These are phyloP conservation scores for Novymonas esmeraldas DNA, from an alignment of 208 protist species.

Conservation along the genomic window DNA sequence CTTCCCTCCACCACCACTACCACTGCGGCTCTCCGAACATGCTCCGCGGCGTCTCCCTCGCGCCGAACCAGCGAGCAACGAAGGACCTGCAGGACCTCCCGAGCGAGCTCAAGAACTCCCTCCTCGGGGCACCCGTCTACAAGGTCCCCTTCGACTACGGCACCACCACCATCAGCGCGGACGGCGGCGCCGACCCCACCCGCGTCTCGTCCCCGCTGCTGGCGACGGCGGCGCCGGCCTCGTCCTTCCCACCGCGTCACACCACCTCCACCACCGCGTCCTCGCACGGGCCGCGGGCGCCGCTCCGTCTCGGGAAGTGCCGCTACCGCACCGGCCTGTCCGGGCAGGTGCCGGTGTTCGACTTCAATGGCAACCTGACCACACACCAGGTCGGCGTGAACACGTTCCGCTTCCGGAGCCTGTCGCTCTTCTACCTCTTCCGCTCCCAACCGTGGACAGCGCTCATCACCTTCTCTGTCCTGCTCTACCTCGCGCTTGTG, in stretches of 20 bases:
- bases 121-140: conserved; percentile 18
- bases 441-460: conserved; percentile 59
- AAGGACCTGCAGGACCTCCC: conserved; percentile 36
- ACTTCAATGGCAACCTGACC: conserved; percentile 64
- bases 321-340: conserved; percentile 8
- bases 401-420: conserved; percentile 66
- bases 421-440: conserved; percentile 72
- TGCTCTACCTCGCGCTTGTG: conserved; percentile 70
- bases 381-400: conserved; percentile 64
- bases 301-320: conserved; percentile 4
- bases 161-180: conserved; percentile 8
- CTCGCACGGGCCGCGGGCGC: conserved; percentile 10
- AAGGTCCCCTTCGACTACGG: conserved; percentile 18
- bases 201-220: background rate
- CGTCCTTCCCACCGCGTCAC: no score
- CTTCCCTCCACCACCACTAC: background rate
- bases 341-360: conserved; percentile 66
- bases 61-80: conserved; percentile 28
- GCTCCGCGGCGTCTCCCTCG: conserved; percentile 49
- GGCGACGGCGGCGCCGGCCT: background rate
- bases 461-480: conserved; percentile 61
- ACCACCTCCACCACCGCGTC: conserved; percentile 15
- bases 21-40: conserved; percentile 6
- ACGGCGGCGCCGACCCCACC: background rate
- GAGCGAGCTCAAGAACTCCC: conserved; percentile 38